Percentiles rank a stretch among this genome's conserved stretches.
These are phyloP conservation scores for Phellopilus nigrolimitatus DNA, from an alignment of 1,284 basidiomycete genomes.

Conservation along the genomic window DNA sequence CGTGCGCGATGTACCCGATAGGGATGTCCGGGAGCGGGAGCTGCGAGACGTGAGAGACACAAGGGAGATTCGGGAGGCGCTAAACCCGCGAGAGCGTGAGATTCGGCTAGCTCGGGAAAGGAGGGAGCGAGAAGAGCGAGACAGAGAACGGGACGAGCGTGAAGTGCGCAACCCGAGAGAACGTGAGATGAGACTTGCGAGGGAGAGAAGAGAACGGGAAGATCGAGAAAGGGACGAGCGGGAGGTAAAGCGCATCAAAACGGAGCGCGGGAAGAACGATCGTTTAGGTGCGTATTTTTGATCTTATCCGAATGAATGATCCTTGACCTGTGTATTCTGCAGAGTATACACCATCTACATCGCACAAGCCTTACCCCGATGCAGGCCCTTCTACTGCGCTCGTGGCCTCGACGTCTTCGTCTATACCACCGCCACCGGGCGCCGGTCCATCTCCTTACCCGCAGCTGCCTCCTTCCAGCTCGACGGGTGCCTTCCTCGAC, in stretches of 20 bases:
- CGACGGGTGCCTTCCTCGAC: constrained; percentile 33
- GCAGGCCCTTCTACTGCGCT: constrained; percentile 22
- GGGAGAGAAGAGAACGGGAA: constrained; percentile 31
- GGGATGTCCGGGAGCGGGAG: constrained; percentile 24
- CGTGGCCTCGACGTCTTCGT: constrained; percentile 22
- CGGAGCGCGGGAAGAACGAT: constrained; percentile 38
- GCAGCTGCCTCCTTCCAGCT: constrained; percentile 25
- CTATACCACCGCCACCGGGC: constrained; percentile 29
- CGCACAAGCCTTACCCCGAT: constrained; percentile 14
- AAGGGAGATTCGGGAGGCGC: constrained; percentile 5
- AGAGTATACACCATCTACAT: constrained; percentile 13
- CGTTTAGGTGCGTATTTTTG: constrained; percentile 30
- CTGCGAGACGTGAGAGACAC: constrained; percentile 1
- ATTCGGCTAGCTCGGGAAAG: constrained; percentile 11
- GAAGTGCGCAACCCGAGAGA: constrained; percentile 28
- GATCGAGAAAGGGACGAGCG: constrained; percentile 35
- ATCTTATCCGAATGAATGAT: not conserved
- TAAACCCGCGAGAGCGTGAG: constrained; percentile 8
- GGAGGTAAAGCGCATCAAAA: constrained; percentile 33
- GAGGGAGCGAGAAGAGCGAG: constrained; percentile 6
- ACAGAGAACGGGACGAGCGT: constrained; percentile 23
- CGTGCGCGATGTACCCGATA: constrained; percentile 15
- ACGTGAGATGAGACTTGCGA: constrained; percentile 28
- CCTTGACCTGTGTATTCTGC: not conserved
- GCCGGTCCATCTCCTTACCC: constrained; percentile 34